Percentiles rank a stretch among this genome's conserved stretches.
These are phyloP conservation scores for Mucor piriformis DNA, from an alignment of 371 early-diverging fungal species.

Conservation along the genomic window DNA sequence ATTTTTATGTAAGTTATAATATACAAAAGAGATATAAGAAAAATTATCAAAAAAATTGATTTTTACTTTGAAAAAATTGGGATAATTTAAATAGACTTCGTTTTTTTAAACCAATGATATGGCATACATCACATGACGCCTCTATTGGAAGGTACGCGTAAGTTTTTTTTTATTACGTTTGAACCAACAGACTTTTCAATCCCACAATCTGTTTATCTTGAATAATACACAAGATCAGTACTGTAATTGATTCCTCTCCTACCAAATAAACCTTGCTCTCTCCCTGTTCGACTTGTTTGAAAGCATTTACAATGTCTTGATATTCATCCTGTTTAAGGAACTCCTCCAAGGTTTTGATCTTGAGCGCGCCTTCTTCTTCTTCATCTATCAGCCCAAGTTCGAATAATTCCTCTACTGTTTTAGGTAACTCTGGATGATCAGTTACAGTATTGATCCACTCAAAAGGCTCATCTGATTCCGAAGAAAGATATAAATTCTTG, in stretches of 20 bases:
- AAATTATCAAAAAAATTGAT: slow-evolving; percentile 5
- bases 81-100: background rate
- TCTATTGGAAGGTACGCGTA: background rate
- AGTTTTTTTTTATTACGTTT: slow-evolving; percentile 13
- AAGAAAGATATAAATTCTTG: slow-evolving; percentile 13
- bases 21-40: slow-evolving; percentile 7
- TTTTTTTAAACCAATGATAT: background rate
- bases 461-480: slow-evolving; percentile 30
- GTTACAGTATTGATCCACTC: slow-evolving; percentile 18
- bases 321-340: slow-evolving; percentile 10
- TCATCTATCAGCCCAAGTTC: slow-evolving; percentile 12
- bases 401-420: slow-evolving; percentile 9
- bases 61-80: background rate
- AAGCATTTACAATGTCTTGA: slow-evolving; percentile 9
- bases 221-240: slow-evolving; percentile 21
- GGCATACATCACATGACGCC: background rate
- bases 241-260: slow-evolving; percentile 12
- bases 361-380: background rate
- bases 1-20: slow-evolving; percentile 3
- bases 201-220: slow-evolving; percentile 21
- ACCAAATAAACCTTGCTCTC: slow-evolving; percentile 19
- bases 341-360: slow-evolving; percentile 7
- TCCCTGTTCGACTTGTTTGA: background rate
- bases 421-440: slow-evolving; percentile 1
- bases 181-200: slow-evolving; percentile 23